Conservation (phyloP, 768 basidiomycete genomes). For the Boletus bicolor region DNA sequence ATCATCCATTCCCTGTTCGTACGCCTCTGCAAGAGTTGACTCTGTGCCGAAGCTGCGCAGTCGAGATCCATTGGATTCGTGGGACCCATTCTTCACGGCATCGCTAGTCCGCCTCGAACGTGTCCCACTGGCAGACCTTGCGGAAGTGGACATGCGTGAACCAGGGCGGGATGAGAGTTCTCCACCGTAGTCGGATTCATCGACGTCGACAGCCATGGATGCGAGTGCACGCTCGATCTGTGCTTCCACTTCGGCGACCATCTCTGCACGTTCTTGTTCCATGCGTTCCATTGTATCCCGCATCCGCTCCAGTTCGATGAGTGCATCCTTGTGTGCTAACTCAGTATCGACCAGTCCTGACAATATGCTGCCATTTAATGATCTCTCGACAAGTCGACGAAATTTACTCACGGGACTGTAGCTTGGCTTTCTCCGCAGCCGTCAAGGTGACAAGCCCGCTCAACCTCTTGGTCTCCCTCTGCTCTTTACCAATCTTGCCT, state of each 20-base stretch:
- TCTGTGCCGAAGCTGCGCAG: slow-evolving; percentile 76
- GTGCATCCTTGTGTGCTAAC: slow-evolving; percentile 71
- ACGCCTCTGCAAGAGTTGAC: slow-evolving; percentile 73
- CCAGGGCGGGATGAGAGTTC: slow-evolving; percentile 58
- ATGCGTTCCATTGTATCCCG: slow-evolving; percentile 79
- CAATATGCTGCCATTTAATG: background rate
- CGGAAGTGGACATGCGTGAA: slow-evolving; percentile 62
- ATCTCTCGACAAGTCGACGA: background rate
- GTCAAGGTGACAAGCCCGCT: slow-evolving; percentile 76
- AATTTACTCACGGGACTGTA: slow-evolving; percentile 66
- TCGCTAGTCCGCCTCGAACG: slow-evolving; percentile 64
- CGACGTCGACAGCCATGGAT: slow-evolving; percentile 77
- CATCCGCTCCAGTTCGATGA: slow-evolving; percentile 82
- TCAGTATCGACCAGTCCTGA: slow-evolving; percentile 83
- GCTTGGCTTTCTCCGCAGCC: slow-evolving; percentile 71
- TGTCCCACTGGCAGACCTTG: slow-evolving; percentile 41
- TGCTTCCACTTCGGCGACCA: slow-evolving; percentile 91
- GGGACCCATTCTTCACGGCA: slow-evolving; percentile 41
- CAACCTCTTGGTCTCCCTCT: slow-evolving; percentile 81
- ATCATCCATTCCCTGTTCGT: slow-evolving; percentile 44
- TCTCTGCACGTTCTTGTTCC: slow-evolving; percentile 82
- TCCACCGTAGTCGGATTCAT: slow-evolving; percentile 66
- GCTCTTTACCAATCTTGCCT: slow-evolving; percentile 87
- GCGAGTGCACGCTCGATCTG: slow-evolving; percentile 86
- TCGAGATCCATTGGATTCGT: slow-evolving; percentile 31